These are phyloP conservation scores for Emergomyces africanus DNA, from an alignment of 2,329 filamentous ascomycete genomes.

Conservation along the genomic window DNA sequence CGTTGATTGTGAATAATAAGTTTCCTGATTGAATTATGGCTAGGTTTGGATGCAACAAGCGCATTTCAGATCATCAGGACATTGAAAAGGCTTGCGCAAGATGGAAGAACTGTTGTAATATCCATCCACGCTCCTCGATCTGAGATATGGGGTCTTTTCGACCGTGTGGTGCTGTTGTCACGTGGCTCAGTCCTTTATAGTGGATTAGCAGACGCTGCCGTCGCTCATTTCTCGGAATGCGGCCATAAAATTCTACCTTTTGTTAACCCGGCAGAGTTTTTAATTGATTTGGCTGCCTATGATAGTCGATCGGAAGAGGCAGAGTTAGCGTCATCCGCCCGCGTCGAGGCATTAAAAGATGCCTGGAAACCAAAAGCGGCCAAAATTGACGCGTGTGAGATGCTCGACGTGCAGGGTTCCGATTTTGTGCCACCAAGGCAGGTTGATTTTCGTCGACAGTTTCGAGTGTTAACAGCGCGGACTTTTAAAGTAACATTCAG, in stretches of 20 bases:
- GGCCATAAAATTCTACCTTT: slow-evolving; percentile 55
- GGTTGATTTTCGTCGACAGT: slow-evolving; percentile 49
- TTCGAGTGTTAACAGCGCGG: slow-evolving; percentile 52
- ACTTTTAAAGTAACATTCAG: slow-evolving; percentile 60
- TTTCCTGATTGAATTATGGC: not conserved
- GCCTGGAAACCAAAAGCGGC: slow-evolving; percentile 39
- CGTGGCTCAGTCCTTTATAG: slow-evolving; percentile 57
- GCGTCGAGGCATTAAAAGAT: slow-evolving; percentile 49
- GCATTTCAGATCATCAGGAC: slow-evolving; percentile 62
- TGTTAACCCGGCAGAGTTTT: slow-evolving; percentile 64
- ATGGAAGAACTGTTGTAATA: slow-evolving; percentile 58
- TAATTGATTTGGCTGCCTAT: slow-evolving; percentile 62
- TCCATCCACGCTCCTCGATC: slow-evolving; percentile 68
- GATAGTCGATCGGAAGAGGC: slow-evolving; percentile 57
- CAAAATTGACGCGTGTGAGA: slow-evolving; percentile 3
- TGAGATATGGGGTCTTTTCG: slow-evolving; percentile 68
- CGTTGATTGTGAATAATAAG: not conserved
- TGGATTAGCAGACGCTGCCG: slow-evolving; percentile 44
- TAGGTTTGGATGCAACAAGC: slow-evolving; percentile 56
- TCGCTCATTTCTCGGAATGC: slow-evolving; percentile 50
- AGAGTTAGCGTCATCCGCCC: slow-evolving; percentile 45
- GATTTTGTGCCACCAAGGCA: slow-evolving; percentile 24
- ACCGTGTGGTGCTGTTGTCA: slow-evolving; percentile 56
- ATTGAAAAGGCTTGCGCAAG: slow-evolving; percentile 52
- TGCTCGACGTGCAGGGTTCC: not conserved